A percentile compares a stretch with the other conserved stretches of the same genome.
phyloP scores from a whole-genome alignment of 768 basidiomycete genomes.

The Tephrocybe sp. region DNA sequence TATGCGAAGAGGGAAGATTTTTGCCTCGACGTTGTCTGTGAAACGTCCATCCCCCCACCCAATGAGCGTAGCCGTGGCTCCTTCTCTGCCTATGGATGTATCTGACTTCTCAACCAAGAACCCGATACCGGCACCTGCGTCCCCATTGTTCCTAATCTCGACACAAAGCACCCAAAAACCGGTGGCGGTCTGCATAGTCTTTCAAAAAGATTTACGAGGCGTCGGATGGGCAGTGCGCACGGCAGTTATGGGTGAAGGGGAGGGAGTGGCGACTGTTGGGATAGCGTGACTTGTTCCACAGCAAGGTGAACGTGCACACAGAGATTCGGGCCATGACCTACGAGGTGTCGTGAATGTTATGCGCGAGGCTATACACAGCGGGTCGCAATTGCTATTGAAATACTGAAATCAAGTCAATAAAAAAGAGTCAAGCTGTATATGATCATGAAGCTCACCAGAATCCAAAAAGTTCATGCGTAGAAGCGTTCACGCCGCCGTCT shows the following conservation, averaged over 20 bases:
- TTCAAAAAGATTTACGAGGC: slow-evolving; percentile 82
- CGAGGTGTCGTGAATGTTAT: too few species aligned
- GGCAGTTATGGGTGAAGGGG: slow-evolving; percentile 50
- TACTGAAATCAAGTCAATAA: too few species aligned
- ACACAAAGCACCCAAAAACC: slow-evolving; percentile 89
- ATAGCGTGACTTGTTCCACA: too few species aligned
- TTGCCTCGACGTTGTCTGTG: slow-evolving; percentile 33
- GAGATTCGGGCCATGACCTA: too few species aligned
- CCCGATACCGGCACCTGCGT: slow-evolving; percentile 53
- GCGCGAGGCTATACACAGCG: too few species aligned
- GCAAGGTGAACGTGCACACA: too few species aligned
- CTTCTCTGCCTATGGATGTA: slow-evolving; percentile 70
- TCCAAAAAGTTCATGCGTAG: too few species aligned
- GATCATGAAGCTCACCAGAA: too few species aligned
- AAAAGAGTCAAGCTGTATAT: too few species aligned
- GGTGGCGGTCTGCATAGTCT: slow-evolving; percentile 72
- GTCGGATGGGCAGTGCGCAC: slow-evolving; percentile 56
- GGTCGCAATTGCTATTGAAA: too few species aligned
- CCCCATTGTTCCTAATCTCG: slow-evolving; percentile 83
- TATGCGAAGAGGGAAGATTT: slow-evolving; percentile 69
- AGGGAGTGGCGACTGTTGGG: slow-evolving; percentile 38
- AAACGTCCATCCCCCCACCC: slow-evolving; percentile 60
- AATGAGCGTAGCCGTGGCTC: slow-evolving; percentile 46
- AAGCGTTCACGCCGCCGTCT: too few species aligned
- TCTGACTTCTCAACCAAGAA: slow-evolving; percentile 77